These are phyloP conservation scores for Scheffersomyces titani DNA, from an alignment of 1,139 yeast genomes.

Conservation along the genomic window DNA sequence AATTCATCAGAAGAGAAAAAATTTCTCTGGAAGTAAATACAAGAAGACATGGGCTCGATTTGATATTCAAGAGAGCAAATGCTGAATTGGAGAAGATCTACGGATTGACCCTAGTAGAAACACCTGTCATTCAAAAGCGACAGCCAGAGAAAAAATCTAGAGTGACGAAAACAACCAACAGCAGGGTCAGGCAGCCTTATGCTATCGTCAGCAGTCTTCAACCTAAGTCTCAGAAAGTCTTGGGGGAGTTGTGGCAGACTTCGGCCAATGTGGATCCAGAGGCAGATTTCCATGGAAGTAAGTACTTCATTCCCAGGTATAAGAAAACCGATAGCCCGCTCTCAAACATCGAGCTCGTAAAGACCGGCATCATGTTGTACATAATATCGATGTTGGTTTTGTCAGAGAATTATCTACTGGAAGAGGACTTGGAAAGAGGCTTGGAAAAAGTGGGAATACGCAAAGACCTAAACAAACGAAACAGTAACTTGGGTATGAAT, in stretches of 20 bases:
- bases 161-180: conserved; percentile 7
- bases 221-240: conserved; percentile 16
- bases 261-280: conserved; percentile 3
- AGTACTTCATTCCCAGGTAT: conserved; percentile 18
- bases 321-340: conserved; percentile 13
- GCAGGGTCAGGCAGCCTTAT: conserved; percentile 14
- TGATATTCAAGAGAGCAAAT: conserved; percentile 18
- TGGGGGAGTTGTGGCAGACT: conserved; percentile 19
- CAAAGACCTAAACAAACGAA: conserved; percentile 18
- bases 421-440: conserved; percentile 21
- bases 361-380: conserved; percentile 28
- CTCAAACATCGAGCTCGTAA: conserved; percentile 30
- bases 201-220: conserved; percentile 22
- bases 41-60: conserved; percentile 17
- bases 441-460: conserved; percentile 34
- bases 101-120: conserved; percentile 31
- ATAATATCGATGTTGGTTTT: conserved; percentile 32
- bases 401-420: conserved; percentile 35
- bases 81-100: conserved; percentile 25
- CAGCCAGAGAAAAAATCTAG: conserved; percentile 6
- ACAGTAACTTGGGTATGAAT: conserved; percentile 23
- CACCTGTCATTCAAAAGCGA: conserved; percentile 12
- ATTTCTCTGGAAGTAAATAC: conserved; percentile 17
- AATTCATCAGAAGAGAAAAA: conserved; percentile 28
- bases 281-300: conserved; percentile 11